phyloP scores from a whole-genome alignment of 2,329 filamentous ascomycete genomes.

The Nothophoma quercina region DNA sequence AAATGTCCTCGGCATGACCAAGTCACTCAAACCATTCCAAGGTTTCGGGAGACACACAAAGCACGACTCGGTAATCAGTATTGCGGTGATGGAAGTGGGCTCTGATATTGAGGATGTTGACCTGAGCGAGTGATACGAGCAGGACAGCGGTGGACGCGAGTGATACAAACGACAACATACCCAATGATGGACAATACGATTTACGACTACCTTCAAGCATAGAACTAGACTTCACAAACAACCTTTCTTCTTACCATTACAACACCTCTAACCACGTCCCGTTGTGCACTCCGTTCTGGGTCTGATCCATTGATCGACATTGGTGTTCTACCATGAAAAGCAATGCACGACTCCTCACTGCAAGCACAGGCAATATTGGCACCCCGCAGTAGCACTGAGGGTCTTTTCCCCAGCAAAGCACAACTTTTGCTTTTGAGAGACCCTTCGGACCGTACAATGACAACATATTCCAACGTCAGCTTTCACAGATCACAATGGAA shows the following conservation, averaged over 20 bases:
- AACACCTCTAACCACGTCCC: not conserved
- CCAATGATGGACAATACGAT: not conserved
- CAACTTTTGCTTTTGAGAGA: no score
- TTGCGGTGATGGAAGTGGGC: slow-evolving; percentile 11
- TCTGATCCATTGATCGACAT: no score
- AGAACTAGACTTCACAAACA: slow-evolving; percentile 4
- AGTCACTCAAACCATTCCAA: slow-evolving; percentile 15
- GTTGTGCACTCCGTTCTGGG: not conserved
- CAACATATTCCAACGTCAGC: no score
- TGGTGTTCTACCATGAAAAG: not conserved
- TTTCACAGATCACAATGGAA: no score
- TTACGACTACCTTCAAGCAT: slow-evolving; percentile 5
- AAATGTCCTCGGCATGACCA: slow-evolving; percentile 4
- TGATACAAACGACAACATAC: not conserved
- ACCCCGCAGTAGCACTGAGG: no score
- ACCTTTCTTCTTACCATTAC: not conserved
- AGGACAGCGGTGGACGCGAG: no score
- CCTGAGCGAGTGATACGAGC: slow-evolving; percentile 14
- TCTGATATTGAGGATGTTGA: slow-evolving; percentile 12
- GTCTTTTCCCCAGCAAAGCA: no score
- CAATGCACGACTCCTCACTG: no score
- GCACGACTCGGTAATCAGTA: slow-evolving; percentile 18
- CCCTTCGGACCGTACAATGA: no score
- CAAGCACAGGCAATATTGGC: no score
- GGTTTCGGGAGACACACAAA: slow-evolving; percentile 12